Conservation (phyloP, 2,329 filamentous ascomycete species). For the Parastagonospora avenae region DNA sequence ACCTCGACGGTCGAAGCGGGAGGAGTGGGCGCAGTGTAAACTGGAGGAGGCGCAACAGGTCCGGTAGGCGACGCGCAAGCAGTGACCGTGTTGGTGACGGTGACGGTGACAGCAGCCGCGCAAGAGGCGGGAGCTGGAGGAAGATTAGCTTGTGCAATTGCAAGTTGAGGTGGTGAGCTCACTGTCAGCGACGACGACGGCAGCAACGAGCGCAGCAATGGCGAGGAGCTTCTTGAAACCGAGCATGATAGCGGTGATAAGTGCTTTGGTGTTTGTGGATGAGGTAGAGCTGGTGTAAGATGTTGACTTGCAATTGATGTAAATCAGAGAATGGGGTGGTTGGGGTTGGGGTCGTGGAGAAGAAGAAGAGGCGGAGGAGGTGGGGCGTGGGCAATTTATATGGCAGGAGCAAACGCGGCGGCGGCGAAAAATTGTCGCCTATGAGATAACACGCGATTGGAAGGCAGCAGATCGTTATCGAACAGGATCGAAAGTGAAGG, state of each 20-base stretch:
- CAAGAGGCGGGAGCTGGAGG: slow-evolving; percentile 14
- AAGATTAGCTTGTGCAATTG: slow-evolving; percentile 1
- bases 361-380: slow-evolving; percentile 8
- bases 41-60: slow-evolving; percentile 12
- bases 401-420: slow-evolving; percentile 16
- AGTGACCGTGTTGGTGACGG: slow-evolving; percentile 19
- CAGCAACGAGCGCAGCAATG: slow-evolving; percentile 22
- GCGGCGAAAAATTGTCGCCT: slow-evolving; percentile 6
- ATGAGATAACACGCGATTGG: slow-evolving; percentile 7
- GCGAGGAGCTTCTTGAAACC: slow-evolving; percentile 34
- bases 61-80: slow-evolving; percentile 21
- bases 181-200: slow-evolving; percentile 24
- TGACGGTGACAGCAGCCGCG: slow-evolving; percentile 28
- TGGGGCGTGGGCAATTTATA: slow-evolving; percentile 17
- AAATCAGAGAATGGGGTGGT: slow-evolving; percentile 25
- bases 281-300: slow-evolving; percentile 25
- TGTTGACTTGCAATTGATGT: slow-evolving; percentile 26
- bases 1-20: slow-evolving; percentile 13
- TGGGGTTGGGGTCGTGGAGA: slow-evolving; percentile 17
- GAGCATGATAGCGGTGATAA: slow-evolving; percentile 31
- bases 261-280: slow-evolving; percentile 17
- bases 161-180: not conserved
- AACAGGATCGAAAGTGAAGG: slow-evolving; percentile 9
- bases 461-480: slow-evolving; percentile 6
- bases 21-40: slow-evolving; percentile 4